Evolutionary conservation across 1,284 basidiomycete species (phyloP).

Genomic region (Naganishia cerealis): DNA sequence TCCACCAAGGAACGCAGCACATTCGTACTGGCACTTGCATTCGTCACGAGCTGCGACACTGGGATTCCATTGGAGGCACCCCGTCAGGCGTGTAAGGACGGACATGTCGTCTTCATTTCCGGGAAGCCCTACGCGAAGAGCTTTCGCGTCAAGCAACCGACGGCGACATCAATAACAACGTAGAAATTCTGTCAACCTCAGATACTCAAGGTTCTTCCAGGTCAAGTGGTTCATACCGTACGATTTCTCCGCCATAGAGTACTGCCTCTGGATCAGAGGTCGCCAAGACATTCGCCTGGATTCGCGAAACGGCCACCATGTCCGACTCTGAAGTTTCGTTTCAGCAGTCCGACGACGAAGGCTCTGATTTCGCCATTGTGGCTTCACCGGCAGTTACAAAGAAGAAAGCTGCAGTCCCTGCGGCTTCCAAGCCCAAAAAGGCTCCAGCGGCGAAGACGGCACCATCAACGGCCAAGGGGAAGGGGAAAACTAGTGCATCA

Average conservation of each 20-base stretch:
- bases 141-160: background rate
- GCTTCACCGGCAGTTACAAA: constrained; percentile 19
- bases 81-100: constrained; percentile 12
- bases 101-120: constrained; percentile 14
- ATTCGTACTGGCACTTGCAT: background rate
- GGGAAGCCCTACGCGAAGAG: background rate
- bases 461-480: constrained; percentile 11
- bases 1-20: no score
- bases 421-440: constrained; percentile 6
- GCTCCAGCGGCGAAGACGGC: constrained; percentile 3
- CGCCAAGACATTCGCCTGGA: background rate
- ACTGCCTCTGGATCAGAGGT: background rate
- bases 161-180: constrained; percentile 22
- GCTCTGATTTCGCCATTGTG: constrained; percentile 27
- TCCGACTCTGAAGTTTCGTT: constrained; percentile 25
- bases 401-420: constrained; percentile 18
- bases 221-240: background rate
- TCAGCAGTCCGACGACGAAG: constrained; percentile 24
- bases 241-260: background rate
- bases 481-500: constrained; percentile 16
- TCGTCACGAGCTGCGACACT: constrained; percentile 14
- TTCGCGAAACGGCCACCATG: constrained; percentile 8
- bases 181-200: constrained; percentile 24
- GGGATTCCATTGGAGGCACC: background rate
- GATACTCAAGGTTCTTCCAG: background rate